A percentile compares a stretch with the other conserved stretches of the same genome.
These are phyloP conservation scores for Colletotrichum sp. DNA, from an alignment of 2,329 filamentous ascomycete genomes.

Conservation along the genomic window DNA sequence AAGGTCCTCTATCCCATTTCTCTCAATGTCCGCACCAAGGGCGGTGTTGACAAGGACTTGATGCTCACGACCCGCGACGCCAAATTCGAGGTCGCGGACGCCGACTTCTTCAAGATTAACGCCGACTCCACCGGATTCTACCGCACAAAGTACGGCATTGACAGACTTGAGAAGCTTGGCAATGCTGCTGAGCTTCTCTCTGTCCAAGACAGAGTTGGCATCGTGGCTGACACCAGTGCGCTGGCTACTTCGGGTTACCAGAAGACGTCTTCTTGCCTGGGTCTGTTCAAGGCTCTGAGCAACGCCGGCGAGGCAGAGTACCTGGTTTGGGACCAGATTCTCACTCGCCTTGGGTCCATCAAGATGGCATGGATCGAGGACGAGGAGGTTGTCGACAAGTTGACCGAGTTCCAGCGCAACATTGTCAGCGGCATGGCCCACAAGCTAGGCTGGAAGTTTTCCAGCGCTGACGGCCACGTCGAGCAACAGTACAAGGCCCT, in stretches of 20 bases:
- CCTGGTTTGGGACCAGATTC: conserved; percentile 94
- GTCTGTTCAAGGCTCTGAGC: conserved; percentile 83
- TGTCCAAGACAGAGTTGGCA: conserved; percentile 91
- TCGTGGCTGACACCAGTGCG: conserved; percentile 92
- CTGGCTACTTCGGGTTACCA: conserved; percentile 90
- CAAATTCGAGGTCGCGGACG: conserved; percentile 76
- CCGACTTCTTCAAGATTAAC: conserved; percentile 96
- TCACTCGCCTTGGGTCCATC: conserved; percentile 78
- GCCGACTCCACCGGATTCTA: conserved; percentile 94
- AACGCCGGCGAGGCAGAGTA: conserved; percentile 82
- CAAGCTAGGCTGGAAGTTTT: conserved; percentile 87
- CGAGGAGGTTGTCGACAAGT: conserved; percentile 70
- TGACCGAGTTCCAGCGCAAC: conserved; percentile 83
- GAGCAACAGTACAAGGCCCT: conserved; percentile 94
- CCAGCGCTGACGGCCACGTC: conserved; percentile 83
- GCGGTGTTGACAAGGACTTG: conserved; percentile 80
- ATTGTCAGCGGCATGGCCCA: conserved; percentile 83
- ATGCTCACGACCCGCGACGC: conserved; percentile 69
- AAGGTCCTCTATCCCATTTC: conserved; percentile 88
- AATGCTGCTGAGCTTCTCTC: conserved; percentile 83
- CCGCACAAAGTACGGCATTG: conserved; percentile 85
- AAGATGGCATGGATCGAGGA: conserved; percentile 90
- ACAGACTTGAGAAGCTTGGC: conserved; percentile 86
- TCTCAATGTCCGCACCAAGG: conserved; percentile 81
- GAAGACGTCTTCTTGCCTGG: conserved; percentile 88